Evolutionary conservation across 2,329 filamentous ascomycete genomes (phyloP).

Genomic region (Blastomyces gilchristii): DNA sequence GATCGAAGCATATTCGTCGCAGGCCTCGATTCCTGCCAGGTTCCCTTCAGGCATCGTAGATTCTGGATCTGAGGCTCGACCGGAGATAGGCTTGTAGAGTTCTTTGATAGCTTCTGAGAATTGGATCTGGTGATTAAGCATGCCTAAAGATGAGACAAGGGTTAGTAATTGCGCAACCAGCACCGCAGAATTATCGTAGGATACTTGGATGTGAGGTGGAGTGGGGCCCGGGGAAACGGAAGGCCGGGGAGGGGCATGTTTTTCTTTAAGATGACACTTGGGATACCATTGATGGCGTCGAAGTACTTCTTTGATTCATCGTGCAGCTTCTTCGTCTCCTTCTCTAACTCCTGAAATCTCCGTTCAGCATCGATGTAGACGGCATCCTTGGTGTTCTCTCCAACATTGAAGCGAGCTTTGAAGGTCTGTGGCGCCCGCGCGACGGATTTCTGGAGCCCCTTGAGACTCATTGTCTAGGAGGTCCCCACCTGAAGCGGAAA

Average conservation of each 20-base stretch:
- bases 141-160: conserved; percentile 44
- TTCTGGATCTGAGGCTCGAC: conserved; percentile 85
- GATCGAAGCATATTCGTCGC: conserved; percentile 89
- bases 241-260: neutral
- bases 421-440: conserved; percentile 83
- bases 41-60: conserved; percentile 74
- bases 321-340: conserved; percentile 91
- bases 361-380: conserved; percentile 92
- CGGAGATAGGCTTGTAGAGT: conserved; percentile 96
- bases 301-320: conserved; percentile 98
- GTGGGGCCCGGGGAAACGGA: no score
- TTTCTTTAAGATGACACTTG: conserved; percentile 3
- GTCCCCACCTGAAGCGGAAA: conserved; percentile 1
- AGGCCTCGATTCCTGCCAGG: conserved; percentile 83
- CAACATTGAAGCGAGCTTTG: conserved; percentile 87
- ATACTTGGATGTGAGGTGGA: neutral
- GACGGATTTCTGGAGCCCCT: conserved; percentile 86
- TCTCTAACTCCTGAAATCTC: conserved; percentile 86
- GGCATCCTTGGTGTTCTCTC: conserved; percentile 87
- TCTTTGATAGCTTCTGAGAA: conserved; percentile 94
- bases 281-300: conserved; percentile 76
- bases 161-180: neutral
- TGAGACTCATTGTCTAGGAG: conserved; percentile 71
- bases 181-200: no score
- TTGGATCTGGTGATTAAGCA: conserved; percentile 95